These are phyloP conservation scores for Vitis rotundifolia DNA, from an alignment of 164 flowering plant genomes.

Conservation along the genomic window DNA sequence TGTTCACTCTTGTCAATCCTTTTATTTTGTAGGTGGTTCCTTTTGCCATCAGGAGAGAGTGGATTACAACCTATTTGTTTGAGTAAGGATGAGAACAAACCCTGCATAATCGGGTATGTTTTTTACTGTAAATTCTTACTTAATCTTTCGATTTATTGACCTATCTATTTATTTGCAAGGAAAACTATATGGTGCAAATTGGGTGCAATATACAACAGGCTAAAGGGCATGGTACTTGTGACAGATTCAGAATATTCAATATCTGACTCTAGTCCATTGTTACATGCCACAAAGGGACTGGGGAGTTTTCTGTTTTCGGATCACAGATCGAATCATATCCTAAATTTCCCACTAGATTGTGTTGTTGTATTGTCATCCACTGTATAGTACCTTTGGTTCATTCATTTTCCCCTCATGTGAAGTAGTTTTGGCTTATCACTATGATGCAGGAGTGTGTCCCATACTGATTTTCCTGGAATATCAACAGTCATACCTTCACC, in stretches of 20 bases:
- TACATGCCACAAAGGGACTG: not conserved
- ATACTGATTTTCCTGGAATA: conserved; percentile 39
- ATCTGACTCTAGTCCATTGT: not conserved
- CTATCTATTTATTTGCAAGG: not conserved
- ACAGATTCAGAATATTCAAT: not conserved
- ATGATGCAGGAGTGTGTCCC: conserved; percentile 51
- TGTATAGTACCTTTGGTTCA: not conserved
- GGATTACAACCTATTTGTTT: conserved; percentile 51
- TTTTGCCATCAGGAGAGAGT: conserved; percentile 57
- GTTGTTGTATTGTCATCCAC: not conserved
- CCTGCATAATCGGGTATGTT: conserved; percentile 69
- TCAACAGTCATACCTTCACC: conserved; percentile 59
- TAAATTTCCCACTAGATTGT: not conserved
- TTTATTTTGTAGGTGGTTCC: conserved; percentile 69
- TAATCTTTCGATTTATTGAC: not conserved
- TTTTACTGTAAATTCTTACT: not conserved
- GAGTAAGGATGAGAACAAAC: conserved; percentile 56
- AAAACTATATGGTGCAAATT: conserved; percentile 1
- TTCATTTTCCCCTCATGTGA: not conserved
- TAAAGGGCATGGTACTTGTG: too few species aligned
- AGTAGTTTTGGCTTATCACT: not conserved
- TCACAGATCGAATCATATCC: not conserved
- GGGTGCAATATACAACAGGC: not conserved
- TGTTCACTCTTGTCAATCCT: conserved; percentile 1
- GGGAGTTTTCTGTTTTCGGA: not conserved